Base-by-base conservation (phyloP, 495 filamentous ascomycete species). In the Cercophora newfieldiana region DNA sequence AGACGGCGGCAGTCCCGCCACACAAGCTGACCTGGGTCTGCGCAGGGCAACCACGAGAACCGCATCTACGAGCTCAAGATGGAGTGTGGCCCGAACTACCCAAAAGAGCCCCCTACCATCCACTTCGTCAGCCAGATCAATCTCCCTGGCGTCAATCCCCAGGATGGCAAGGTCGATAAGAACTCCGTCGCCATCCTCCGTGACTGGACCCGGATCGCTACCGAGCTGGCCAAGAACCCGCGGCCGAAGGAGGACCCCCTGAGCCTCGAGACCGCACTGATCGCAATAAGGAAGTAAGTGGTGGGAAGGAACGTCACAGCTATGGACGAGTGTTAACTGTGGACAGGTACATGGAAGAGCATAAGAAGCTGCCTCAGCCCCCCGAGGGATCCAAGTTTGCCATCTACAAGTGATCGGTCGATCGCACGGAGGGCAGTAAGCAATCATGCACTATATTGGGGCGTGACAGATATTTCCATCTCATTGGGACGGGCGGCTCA, bases 51-150 rank as follows among this genome's bases (percentile, higher is more conserved):
- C 58, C 95, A 98, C 73, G 96, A 99, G 82, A 98, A 98, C 78
- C 90, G 95, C 65, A 99, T 99, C 79, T 99, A 99, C 83, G 94
- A 90, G 72, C 84, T 98, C 63, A 96, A 97, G 77, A 97, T 99
- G 77, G 92, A 98, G 82, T 99, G 95, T 78, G 94, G 94, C 61
- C 81, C 88, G 48, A 81, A 91, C 65, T 99, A 99, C 75, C 95
- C 95, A 7, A 92, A 95, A 73, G 81, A 85, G 63, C 96, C 95
- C 44, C 95, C 95, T 0, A 88, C 87, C 18, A 90, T 99, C 68
- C 87, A 93, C 72, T 98, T 99, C 72, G 87, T 93, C 64, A 96
- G 91, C 64, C 90, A 90, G 73, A 90, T 99, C 79, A 99, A 99
- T 78, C 87, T 98, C 7, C 95, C 95, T 30, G 96, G 95, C 69